phyloP scores from a whole-genome alignment of 1,139 yeast species.

The Saccharomyces uvarum region DNA sequence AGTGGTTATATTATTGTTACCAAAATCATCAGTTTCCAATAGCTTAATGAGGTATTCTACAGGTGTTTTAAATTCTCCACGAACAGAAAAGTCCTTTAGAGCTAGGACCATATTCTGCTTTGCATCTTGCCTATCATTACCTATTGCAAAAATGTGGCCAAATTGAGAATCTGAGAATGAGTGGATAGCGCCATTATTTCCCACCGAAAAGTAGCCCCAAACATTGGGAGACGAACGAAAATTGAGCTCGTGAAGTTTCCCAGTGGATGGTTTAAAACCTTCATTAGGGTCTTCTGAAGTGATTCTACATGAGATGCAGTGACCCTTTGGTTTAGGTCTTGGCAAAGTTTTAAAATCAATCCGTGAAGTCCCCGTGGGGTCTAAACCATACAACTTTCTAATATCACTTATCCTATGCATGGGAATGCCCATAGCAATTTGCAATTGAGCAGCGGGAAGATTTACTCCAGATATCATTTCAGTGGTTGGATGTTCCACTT shows the following conservation, averaged over 20 bases:
- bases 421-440: slow-evolving; percentile 98
- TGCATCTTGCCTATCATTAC: slow-evolving; percentile 95
- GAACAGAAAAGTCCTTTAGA: slow-evolving; percentile 84
- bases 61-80: slow-evolving; percentile 97
- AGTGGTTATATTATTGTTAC: slow-evolving; percentile 91
- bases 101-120: slow-evolving; percentile 99
- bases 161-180: slow-evolving; percentile 96
- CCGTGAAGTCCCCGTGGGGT: slow-evolving; percentile 48
- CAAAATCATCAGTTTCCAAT: slow-evolving; percentile 93
- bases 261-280: slow-evolving; percentile 97
- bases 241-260: slow-evolving; percentile 89
- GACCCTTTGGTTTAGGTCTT: slow-evolving; percentile 95
- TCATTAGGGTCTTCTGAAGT: slow-evolving; percentile 98
- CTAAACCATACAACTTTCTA: slow-evolving; percentile 87
- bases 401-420: slow-evolving; percentile 91
- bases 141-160: slow-evolving; percentile 97
- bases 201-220: slow-evolving; percentile 99
- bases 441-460: slow-evolving; percentile 95
- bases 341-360: slow-evolving; percentile 88
- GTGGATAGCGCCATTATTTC: slow-evolving; percentile 93
- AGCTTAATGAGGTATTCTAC: slow-evolving; percentile 92
- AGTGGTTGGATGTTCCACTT: slow-evolving; percentile 98
- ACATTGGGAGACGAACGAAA: slow-evolving; percentile 95
- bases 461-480: slow-evolving; percentile 99
- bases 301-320: slow-evolving; percentile 97